A percentile compares a stretch with the other conserved stretches of the same genome.
Evolutionary conservation across 73 alveolate genomes (phyloP).

Genomic region (Stentor coeruleus): DNA sequence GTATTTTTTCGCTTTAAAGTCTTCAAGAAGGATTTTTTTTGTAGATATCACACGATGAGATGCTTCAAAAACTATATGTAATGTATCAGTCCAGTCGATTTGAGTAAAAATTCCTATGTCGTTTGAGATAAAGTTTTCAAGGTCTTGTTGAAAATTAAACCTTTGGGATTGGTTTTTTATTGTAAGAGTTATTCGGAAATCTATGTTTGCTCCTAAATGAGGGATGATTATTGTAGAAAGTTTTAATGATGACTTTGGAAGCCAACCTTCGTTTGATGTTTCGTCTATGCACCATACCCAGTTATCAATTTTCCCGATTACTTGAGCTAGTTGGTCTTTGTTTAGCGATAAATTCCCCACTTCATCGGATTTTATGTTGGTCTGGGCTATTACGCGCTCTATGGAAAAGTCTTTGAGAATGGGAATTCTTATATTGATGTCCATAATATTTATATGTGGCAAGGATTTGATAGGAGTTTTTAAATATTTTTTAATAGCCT

Average conservation of each 20-base stretch:
- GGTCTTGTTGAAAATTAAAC: neutral
- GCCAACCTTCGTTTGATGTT: constrained; percentile 1
- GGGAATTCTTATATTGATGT: neutral
- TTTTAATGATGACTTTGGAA: neutral
- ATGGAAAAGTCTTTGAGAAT: neutral
- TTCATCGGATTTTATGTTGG: neutral
- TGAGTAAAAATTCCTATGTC: constrained; percentile 5
- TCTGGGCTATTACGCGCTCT: constrained; percentile 12
- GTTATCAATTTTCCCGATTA: neutral
- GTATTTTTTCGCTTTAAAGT: neutral
- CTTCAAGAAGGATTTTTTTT: neutral
- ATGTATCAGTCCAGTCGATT: neutral
- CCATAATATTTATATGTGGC: neutral
- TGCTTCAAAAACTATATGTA: neutral
- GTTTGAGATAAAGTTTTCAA: neutral
- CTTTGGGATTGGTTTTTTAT: neutral
- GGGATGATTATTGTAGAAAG: neutral
- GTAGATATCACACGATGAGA: neutral
- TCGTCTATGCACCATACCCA: constrained; percentile 14
- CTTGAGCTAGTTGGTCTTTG: constrained; percentile 18
- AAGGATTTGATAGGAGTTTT: neutral
- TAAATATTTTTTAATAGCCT: neutral
- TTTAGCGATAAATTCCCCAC: neutral
- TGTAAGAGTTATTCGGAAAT: constrained; percentile 6
- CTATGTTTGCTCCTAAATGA: neutral